A percentile compares a stretch with the other conserved stretches of the same genome.
Evolutionary conservation across 257 asterid species (phyloP).

Genomic region (Buddleja alternifolia): DNA sequence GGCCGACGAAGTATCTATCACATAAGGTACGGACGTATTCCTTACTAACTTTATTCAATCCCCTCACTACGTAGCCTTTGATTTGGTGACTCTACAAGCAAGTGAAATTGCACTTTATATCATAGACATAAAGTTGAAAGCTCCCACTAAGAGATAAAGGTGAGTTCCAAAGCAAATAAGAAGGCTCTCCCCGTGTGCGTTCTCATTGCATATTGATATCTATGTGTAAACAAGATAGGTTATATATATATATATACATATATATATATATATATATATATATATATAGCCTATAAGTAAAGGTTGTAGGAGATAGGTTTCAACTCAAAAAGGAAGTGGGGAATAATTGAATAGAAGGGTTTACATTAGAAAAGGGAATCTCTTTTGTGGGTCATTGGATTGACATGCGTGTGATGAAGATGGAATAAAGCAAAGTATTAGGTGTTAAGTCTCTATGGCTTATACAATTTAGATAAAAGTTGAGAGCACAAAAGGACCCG

Average conservation of each 20-base stretch:
- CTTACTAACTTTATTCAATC: too few species aligned
- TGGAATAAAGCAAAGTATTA: conserved; percentile 37
- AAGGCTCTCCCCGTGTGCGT: conserved; percentile 39
- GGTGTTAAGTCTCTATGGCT: not conserved
- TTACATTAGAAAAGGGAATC: conserved; percentile 20
- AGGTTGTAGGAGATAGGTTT: conserved; percentile 13
- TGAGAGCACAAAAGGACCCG: conserved; percentile 31
- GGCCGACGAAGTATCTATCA: too few species aligned
- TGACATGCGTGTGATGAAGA: conserved; percentile 31
- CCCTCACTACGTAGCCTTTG: too few species aligned
- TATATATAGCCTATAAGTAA: conserved; percentile 22
- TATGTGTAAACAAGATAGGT: too few species aligned
- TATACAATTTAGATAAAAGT: not conserved
- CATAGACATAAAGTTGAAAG: too few species aligned
- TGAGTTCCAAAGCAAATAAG: not conserved
- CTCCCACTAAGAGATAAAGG: too few species aligned
- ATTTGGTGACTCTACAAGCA: too few species aligned
- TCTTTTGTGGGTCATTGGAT: conserved; percentile 33
- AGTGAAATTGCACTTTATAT: too few species aligned
- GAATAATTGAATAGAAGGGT: conserved; percentile 20
- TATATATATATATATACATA: too few species aligned
- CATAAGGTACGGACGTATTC: too few species aligned
- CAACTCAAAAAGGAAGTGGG: conserved; percentile 16
- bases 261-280: conserved; percentile 1
- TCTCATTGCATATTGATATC: conserved; percentile 5